Evolutionary conservation across 192 early-diverging fungal genomes (phyloP).

Genomic region (Entomortierella chlamydospora): DNA sequence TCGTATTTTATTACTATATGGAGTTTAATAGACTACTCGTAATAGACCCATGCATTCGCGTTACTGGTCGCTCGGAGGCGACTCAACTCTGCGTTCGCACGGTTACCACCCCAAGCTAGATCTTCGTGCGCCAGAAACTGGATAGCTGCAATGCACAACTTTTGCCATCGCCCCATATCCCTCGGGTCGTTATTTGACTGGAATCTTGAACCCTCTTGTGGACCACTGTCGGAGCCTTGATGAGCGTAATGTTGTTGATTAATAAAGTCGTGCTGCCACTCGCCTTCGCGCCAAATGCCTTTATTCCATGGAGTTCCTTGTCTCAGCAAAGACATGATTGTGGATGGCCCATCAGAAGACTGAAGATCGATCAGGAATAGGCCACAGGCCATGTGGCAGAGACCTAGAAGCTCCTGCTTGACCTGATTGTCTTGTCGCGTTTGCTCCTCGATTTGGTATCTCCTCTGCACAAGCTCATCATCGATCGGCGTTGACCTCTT

Average conservation of each 20-base stretch:
- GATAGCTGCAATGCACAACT: conserved; percentile 33
- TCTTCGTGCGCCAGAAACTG: conserved; percentile 47
- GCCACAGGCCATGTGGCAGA: conserved; percentile 52
- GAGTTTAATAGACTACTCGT: conserved; percentile 7
- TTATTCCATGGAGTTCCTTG: conserved; percentile 38
- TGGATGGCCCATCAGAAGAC: conserved; percentile 14
- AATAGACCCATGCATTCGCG: conserved; percentile 33
- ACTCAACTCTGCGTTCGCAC: conserved; percentile 39
- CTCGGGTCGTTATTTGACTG: background rate
- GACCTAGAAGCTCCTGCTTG: conserved; percentile 38
- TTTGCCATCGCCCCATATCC: conserved; percentile 45
- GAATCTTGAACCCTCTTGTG: too few species aligned
- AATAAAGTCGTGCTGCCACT: conserved; percentile 27
- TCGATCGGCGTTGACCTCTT: background rate
- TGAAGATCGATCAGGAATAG: conserved; percentile 26
- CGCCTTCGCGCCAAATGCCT: conserved; percentile 48
- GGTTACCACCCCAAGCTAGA: conserved; percentile 42
- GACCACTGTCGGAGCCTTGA: background rate
- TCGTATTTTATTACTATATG: conserved; percentile 5
- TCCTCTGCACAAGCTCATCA: conserved; percentile 18
- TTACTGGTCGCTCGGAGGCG: conserved; percentile 32
- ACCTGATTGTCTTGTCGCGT: conserved; percentile 24
- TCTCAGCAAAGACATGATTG: conserved; percentile 41
- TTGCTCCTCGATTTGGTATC: conserved; percentile 37
- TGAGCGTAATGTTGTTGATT: background rate